Conservation (phyloP, 2,329 filamentous ascomycete species). For the Pleoardoris graminearum region DNA sequence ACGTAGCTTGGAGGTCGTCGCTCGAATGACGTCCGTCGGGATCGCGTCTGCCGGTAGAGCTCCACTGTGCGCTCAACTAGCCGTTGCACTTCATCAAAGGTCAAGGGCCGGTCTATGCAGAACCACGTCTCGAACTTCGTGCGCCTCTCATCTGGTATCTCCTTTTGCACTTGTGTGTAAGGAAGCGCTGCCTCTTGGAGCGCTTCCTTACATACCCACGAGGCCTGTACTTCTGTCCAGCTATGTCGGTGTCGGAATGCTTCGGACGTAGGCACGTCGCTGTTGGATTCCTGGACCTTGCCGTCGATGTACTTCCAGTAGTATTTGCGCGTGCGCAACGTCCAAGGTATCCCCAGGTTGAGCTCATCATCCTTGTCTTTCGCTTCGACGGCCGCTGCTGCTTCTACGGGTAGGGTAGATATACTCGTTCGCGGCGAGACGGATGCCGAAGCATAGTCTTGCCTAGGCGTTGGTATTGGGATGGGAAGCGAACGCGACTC, state of each 20-base stretch:
- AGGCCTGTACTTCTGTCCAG: slow-evolving; percentile 43
- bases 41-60: slow-evolving; percentile 35
- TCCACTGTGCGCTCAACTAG: slow-evolving; percentile 47
- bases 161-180: slow-evolving; percentile 40
- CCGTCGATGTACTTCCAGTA: slow-evolving; percentile 44
- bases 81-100: slow-evolving; percentile 39
- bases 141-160: slow-evolving; percentile 31
- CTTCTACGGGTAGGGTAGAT: slow-evolving; percentile 32
- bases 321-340: slow-evolving; percentile 33
- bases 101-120: slow-evolving; percentile 38
- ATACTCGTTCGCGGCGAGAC: slow-evolving; percentile 32
- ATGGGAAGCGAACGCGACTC: slow-evolving; percentile 29
- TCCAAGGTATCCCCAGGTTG: slow-evolving; percentile 44
- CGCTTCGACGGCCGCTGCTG: slow-evolving; percentile 36
- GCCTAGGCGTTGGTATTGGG: slow-evolving; percentile 22
- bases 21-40: slow-evolving; percentile 28
- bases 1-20: slow-evolving; percentile 14
- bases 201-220: slow-evolving; percentile 46
- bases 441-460: slow-evolving; percentile 18
- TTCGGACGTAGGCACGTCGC: slow-evolving; percentile 28
- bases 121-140: slow-evolving; percentile 43
- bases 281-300: slow-evolving; percentile 36
- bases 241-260: slow-evolving; percentile 34
- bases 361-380: slow-evolving; percentile 37
- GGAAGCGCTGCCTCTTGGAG: slow-evolving; percentile 39